phyloP scores from a whole-genome alignment of 2,329 filamentous ascomycete genomes.

The Ophiosphaerella narmari region DNA sequence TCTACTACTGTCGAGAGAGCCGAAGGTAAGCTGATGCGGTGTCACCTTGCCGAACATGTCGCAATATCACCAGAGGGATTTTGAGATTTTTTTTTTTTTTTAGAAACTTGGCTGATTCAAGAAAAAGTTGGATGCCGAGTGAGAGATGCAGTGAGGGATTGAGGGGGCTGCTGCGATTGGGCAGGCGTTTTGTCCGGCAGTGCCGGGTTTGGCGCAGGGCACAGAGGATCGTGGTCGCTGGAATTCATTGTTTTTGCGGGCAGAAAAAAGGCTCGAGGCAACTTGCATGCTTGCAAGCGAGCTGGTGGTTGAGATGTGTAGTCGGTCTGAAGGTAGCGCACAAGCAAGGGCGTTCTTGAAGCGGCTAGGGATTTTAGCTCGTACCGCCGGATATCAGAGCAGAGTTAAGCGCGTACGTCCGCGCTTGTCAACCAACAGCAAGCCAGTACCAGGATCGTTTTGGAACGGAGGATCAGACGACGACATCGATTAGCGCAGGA shows the following conservation, averaged over 20 bases:
- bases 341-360: conserved; percentile 1
- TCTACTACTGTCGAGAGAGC: too few relatives aligned
- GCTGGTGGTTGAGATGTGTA: not conserved
- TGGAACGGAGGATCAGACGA: too few relatives aligned
- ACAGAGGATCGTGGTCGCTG: not conserved
- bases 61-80: too few relatives aligned
- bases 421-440: conserved; percentile 1
- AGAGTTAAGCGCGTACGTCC: conserved; percentile 1
- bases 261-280: not conserved
- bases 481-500: not conserved
- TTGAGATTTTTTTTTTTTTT: too few relatives aligned
- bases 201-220: not conserved
- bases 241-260: not conserved
- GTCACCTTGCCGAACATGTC: too few relatives aligned
- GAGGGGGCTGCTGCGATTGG: too few relatives aligned
- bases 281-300: not conserved
- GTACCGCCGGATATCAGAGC: not conserved
- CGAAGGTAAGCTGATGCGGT: too few relatives aligned
- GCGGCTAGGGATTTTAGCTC: not conserved
- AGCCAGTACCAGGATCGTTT: not conserved
- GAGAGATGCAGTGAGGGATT: too few relatives aligned
- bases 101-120: too few relatives aligned
- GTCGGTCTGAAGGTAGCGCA: not conserved
- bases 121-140: too few relatives aligned
- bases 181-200: too few relatives aligned